Evolutionary conservation across 73 alveolate species (phyloP).

Genomic region (Paramecium pentaurelia): DNA sequence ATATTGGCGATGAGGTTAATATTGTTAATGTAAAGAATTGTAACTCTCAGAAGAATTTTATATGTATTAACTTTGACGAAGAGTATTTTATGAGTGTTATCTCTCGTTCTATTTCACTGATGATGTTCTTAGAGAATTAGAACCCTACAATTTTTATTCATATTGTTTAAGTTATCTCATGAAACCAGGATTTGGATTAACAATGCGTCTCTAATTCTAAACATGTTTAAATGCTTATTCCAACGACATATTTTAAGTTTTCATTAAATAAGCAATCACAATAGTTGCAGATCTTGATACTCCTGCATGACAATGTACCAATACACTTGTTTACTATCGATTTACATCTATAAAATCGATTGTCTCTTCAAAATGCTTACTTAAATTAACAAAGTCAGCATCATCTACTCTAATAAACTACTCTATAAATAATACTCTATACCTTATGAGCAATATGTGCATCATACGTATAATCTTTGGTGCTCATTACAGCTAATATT

Average conservation of each 20-base stretch:
- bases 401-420: slow-evolving; percentile 52
- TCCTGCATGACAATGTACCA: slow-evolving; percentile 51
- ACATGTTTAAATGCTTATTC: slow-evolving; percentile 67
- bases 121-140: background rate
- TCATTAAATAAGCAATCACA: slow-evolving; percentile 62
- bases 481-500: slow-evolving; percentile 47
- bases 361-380: slow-evolving; percentile 35
- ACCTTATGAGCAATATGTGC: slow-evolving; percentile 54
- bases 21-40: background rate
- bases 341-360: background rate
- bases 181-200: slow-evolving; percentile 15
- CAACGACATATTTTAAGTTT: slow-evolving; percentile 42
- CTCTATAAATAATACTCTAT: background rate
- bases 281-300: slow-evolving; percentile 48
- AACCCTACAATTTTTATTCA: slow-evolving; percentile 8
- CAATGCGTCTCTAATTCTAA: slow-evolving; percentile 45
- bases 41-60: background rate
- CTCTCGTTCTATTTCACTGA: background rate
- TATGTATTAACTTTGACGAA: background rate
- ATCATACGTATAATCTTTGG: slow-evolving; percentile 24
- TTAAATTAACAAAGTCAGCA: slow-evolving; percentile 52
- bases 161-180: slow-evolving; percentile 65
- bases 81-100: background rate
- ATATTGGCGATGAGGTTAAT: background rate
- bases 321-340: slow-evolving; percentile 23